Conservation (phyloP, 805 yeast genomes). For the Komagataella phaffii region DNA sequence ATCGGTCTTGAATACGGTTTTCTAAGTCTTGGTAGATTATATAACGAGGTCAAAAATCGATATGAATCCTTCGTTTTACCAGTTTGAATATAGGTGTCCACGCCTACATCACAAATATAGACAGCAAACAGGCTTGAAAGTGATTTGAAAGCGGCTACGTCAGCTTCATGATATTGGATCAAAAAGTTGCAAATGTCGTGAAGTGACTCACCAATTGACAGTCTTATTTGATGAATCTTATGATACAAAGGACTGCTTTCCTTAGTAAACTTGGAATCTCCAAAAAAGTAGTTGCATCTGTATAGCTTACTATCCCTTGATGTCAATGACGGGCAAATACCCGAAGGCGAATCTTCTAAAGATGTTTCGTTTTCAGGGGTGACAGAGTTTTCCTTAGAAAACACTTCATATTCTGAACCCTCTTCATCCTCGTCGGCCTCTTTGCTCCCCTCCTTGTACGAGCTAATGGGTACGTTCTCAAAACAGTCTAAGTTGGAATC, state of each 20-base stretch:
- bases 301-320: slow-evolving; percentile 50
- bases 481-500: neutral
- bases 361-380: slow-evolving; percentile 31
- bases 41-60: slow-evolving; percentile 41
- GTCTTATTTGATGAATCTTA: slow-evolving; percentile 47
- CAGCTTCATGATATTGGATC: slow-evolving; percentile 38
- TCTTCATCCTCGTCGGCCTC: neutral
- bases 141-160: slow-evolving; percentile 47
- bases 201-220: slow-evolving; percentile 35
- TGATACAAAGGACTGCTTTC: slow-evolving; percentile 17
- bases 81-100: slow-evolving; percentile 37
- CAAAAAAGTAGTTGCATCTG: slow-evolving; percentile 53
- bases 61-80: slow-evolving; percentile 41
- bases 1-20: slow-evolving; percentile 70
- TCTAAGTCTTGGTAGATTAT: slow-evolving; percentile 45
- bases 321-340: slow-evolving; percentile 20
- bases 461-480: neutral
- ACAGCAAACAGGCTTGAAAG: slow-evolving; percentile 51
- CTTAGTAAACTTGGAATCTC: slow-evolving; percentile 33
- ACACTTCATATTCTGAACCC: slow-evolving; percentile 7
- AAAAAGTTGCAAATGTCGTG: slow-evolving; percentile 43
- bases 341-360: slow-evolving; percentile 13
- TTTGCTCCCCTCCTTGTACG: neutral
- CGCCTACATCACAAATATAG: slow-evolving; percentile 69
- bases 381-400: slow-evolving; percentile 41